Conservation (phyloP, 345 rosid species). For the Sonneratia alba region DNA sequence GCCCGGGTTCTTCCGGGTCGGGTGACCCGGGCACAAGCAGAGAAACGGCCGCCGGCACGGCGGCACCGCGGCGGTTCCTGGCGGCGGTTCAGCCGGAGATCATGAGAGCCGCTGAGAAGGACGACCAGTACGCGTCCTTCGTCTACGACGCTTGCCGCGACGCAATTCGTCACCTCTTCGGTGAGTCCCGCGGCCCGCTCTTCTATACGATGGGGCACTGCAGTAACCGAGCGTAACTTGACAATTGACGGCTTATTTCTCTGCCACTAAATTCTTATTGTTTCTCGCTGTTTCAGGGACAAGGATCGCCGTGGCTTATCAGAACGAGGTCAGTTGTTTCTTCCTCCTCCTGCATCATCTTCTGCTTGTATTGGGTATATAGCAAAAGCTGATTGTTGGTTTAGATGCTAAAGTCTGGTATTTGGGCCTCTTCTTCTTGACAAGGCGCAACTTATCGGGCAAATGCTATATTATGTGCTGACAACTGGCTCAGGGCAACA, state of each 20-base stretch:
- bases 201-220: neutral
- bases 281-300: slow-evolving; percentile 36
- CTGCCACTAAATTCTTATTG: neutral
- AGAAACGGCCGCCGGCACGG: neutral
- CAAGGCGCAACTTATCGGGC: slow-evolving; percentile 79
- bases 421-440: neutral
- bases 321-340: slow-evolving; percentile 56
- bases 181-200: slow-evolving; percentile 18
- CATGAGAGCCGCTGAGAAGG: slow-evolving; percentile 87
- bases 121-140: slow-evolving; percentile 89
- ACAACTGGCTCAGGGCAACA: slow-evolving; percentile 95
- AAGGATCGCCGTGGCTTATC: slow-evolving; percentile 77
- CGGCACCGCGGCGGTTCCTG: slow-evolving; percentile 1
- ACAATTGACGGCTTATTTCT: neutral
- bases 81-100: neutral
- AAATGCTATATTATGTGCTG: slow-evolving; percentile 79
- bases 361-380: neutral
- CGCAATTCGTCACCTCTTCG: slow-evolving; percentile 80
- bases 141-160: slow-evolving; percentile 93
- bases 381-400: neutral
- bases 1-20: neutral
- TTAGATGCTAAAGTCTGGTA: neutral
- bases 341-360: neutral
- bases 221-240: neutral
- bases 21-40: neutral